These are phyloP conservation scores for Mucor plumbeus DNA, from an alignment of 371 early-diverging fungal species.

Conservation along the genomic window DNA sequence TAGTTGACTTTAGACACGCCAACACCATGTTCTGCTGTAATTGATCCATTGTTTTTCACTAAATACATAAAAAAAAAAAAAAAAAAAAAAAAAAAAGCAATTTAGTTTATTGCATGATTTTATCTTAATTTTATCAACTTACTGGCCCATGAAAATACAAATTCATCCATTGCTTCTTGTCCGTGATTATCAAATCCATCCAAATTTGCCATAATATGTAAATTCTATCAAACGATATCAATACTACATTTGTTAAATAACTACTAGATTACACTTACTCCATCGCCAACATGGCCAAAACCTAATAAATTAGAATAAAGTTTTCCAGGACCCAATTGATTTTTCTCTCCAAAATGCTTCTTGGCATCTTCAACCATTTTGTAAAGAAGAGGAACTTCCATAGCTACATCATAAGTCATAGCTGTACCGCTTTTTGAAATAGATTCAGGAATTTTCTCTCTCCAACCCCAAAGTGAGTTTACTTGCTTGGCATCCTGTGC, in stretches of 20 bases:
- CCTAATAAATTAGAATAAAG: conserved; percentile 64
- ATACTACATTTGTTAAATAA: neutral
- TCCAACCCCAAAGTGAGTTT: conserved; percentile 43
- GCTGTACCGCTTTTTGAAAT: conserved; percentile 56
- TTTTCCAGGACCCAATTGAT: conserved; percentile 49
- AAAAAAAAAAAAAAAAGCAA: neutral
- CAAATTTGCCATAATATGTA: conserved; percentile 88
- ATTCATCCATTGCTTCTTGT: conserved; percentile 80
- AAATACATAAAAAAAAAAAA: neutral
- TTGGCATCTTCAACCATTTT: conserved; percentile 76
- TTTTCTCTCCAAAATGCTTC: conserved; percentile 49
- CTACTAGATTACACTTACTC: conserved; percentile 34
- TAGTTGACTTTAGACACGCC: conserved; percentile 66
- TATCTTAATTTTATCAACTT: neutral
- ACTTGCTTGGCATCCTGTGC: conserved; percentile 72
- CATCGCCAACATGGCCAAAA: conserved; percentile 93
- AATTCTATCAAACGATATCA: conserved; percentile 61
- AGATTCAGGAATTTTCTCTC: conserved; percentile 41
- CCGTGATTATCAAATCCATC: conserved; percentile 49
- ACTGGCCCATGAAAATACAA: conserved; percentile 79
- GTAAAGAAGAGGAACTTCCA: conserved; percentile 84
- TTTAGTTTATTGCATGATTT: neutral
- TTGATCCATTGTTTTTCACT: conserved; percentile 49
- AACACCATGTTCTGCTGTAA: conserved; percentile 76
- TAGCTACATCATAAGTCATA: conserved; percentile 79